Evolutionary conservation across 371 early-diverging fungal genomes (phyloP).

Genomic region (Mortierella sp.): DNA sequence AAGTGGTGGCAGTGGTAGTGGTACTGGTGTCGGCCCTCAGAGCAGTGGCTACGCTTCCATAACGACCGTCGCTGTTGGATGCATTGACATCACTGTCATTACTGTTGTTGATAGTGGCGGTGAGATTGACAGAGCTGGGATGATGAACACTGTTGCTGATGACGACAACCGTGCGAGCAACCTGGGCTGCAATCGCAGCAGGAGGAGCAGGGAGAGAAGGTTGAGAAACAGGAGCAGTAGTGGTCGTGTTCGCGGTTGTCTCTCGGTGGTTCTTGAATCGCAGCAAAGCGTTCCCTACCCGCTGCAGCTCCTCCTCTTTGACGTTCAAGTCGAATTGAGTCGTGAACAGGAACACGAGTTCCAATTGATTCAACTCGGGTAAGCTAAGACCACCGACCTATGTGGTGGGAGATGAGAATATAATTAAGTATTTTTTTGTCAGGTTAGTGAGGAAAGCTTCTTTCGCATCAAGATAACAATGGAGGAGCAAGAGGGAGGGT

Average conservation of each 20-base stretch:
- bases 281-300: constrained; percentile 36
- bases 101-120: neutral
- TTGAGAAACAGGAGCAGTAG: neutral
- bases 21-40: no score
- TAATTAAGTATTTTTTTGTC: neutral
- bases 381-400: constrained; percentile 92
- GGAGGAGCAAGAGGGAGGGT: neutral
- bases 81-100: neutral
- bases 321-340: constrained; percentile 88
- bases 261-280: constrained; percentile 21
- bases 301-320: constrained; percentile 47
- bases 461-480: neutral
- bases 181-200: neutral
- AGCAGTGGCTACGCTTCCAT: neutral
- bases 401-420: no score
- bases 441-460: neutral
- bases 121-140: neutral
- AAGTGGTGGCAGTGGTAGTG: neutral
- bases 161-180: neutral
- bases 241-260: neutral
- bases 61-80: neutral
- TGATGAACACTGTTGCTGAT: neutral
- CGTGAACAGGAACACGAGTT: constrained; percentile 89
- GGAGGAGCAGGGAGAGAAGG: neutral
- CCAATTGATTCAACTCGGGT: constrained; percentile 88